phyloP scores from a whole-genome alignment of 345 rosid species.

The Isatis tinctoria region DNA sequence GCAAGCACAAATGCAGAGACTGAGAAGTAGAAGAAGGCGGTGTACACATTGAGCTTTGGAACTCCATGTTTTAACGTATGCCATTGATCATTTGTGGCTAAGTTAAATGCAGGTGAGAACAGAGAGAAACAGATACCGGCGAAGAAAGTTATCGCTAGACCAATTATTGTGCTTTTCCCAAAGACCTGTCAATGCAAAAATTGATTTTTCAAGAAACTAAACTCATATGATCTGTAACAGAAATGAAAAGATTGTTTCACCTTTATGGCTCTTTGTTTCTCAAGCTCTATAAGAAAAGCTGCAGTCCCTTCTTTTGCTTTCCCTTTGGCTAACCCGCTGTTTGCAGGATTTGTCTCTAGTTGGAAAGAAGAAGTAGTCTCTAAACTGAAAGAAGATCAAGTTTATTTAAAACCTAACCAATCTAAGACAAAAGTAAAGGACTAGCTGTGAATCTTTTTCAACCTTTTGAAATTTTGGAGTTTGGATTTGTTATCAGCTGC shows the following conservation, averaged over 20 bases:
- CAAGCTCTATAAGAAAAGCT: constrained; percentile 59
- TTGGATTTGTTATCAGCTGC: constrained; percentile 62
- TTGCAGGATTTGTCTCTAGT: background rate
- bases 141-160: constrained; percentile 57
- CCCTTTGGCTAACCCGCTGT: constrained; percentile 33
- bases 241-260: constrained; percentile 24
- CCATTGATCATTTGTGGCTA: constrained; percentile 89
- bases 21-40: constrained; percentile 80
- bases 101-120: constrained; percentile 87
- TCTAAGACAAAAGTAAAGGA: background rate
- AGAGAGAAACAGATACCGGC: constrained; percentile 77
- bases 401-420: background rate
- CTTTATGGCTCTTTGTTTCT: constrained; percentile 74
- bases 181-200: constrained; percentile 46
- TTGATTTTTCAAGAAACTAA: background rate
- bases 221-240: background rate
- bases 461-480: constrained; percentile 33
- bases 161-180: constrained; percentile 59
- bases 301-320: constrained; percentile 55
- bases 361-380: constrained; percentile 24
- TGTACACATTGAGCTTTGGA: constrained; percentile 62
- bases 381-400: constrained; percentile 39
- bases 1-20: constrained; percentile 55
- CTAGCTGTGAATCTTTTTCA: constrained; percentile 13
- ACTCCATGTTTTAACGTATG: constrained; percentile 64